Evolutionary conservation across 1,139 yeast species (phyloP).

Genomic region (Blastobotrys serpentis): DNA sequence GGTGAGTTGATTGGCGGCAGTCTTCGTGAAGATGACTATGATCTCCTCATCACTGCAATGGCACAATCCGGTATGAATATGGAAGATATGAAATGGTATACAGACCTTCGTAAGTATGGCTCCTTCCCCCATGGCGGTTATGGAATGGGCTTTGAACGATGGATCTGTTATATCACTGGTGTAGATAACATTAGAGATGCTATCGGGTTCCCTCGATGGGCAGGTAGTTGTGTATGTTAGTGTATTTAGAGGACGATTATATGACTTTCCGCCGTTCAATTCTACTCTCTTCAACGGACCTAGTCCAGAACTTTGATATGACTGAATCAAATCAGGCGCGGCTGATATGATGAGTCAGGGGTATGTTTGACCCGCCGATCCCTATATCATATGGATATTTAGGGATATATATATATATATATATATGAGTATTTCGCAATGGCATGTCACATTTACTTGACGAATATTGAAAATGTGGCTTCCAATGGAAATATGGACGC

Average conservation of each 20-base stretch:
- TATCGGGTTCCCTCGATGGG: constrained; percentile 75
- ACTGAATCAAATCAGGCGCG: too few relatives aligned
- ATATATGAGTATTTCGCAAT: too few relatives aligned
- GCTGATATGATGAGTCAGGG: too few relatives aligned
- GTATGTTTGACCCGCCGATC: too few relatives aligned
- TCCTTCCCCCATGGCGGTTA: constrained; percentile 94
- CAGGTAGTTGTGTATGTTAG: constrained; percentile 48
- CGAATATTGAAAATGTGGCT: too few relatives aligned
- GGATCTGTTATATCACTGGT: constrained; percentile 69
- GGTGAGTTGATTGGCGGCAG: constrained; percentile 99
- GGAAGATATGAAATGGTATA: constrained; percentile 75
- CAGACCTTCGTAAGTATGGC: constrained; percentile 71
- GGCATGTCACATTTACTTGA: too few relatives aligned
- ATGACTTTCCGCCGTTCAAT: too few relatives aligned
- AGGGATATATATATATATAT: too few relatives aligned
- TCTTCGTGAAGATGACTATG: constrained; percentile 71
- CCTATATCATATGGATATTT: too few relatives aligned
- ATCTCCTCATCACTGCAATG: constrained; percentile 51
- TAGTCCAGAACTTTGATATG: too few relatives aligned
- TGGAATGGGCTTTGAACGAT: constrained; percentile 91
- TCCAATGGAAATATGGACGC: background rate
- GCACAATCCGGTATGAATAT: constrained; percentile 39
- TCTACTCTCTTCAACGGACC: too few relatives aligned
- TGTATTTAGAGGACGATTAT: too few relatives aligned
- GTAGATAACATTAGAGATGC: constrained; percentile 80